Base-by-base conservation (phyloP, 257 asterid genomes). In the Apocynum venetum region DNA sequence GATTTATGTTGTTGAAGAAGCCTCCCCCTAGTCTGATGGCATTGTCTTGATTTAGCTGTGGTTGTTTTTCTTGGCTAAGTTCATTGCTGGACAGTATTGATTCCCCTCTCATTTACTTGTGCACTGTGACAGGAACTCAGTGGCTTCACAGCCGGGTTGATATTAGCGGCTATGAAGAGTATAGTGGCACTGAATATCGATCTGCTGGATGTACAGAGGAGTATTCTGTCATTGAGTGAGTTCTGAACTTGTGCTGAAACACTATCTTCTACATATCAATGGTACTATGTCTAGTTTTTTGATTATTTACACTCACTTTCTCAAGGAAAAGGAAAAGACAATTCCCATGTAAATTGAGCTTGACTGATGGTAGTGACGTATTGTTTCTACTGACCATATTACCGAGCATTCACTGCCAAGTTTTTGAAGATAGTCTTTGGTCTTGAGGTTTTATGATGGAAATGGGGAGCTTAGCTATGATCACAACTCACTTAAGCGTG, bases 81-180 rank as follows among this genome's bases (percentile, higher is more conserved):
- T 47, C 12, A 19, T 61, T 10, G 53, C 65, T 20, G 49, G 52
- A 13, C 31, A 25, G 53, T 72, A 61, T 35, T 55, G 61, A 47
- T 80, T 47, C 48, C 17, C 73, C 10, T 60, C 61, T 60, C 61
- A 19, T 78, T 70, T 59, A 73, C 78, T 76, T 56, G 61, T 83
- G 66, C 78, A 55, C 68, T 77, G 75, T 82, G 19, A 80, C 86
- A 95, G 98, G 96, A 85, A 91, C 90, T 77, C 99, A 93, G 83
- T 96, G 99, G 99, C 98, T 96, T 85, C 98, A 93, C 69, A 88
- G 98, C 75, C 89, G 96, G 76, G 89, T 93, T 55, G 99, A 93
- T 77, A 78, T 89, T n/a, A 78, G 83, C 55, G 99, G 98, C 31
- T 96, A 96, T 71, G 99, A 96, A 84, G 99, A 96, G 77, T 96